Percentiles rank a stretch among this genome's conserved stretches.
These are phyloP conservation scores for Aspergillus caelatus DNA, from an alignment of 2,329 filamentous ascomycete genomes.

Conservation along the genomic window DNA sequence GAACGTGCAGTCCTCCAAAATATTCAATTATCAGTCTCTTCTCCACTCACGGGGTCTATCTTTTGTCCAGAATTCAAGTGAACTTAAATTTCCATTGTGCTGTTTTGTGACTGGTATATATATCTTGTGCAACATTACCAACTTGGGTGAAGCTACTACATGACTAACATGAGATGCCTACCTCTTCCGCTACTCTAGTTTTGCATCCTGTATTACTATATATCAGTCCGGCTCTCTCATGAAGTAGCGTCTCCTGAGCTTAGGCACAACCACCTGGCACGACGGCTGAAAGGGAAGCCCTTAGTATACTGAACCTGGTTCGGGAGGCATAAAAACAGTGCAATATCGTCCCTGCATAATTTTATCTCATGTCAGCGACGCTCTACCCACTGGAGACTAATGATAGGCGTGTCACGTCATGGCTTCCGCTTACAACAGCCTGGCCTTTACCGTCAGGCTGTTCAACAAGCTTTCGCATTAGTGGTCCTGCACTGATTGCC, in stretches of 20 bases:
- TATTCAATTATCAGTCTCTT: fast-evolving
- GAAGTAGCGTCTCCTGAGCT: neutral
- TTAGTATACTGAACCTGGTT: too few relatives aligned
- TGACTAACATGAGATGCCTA: neutral
- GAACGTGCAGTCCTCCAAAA: neutral
- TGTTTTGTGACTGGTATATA: neutral
- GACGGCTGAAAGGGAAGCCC: neutral
- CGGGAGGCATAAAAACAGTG: neutral
- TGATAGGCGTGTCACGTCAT: neutral
- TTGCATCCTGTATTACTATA: neutral
- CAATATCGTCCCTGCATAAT: fast-evolving
- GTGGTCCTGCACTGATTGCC: neutral
- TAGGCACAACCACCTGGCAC: neutral
- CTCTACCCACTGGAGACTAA: neutral
- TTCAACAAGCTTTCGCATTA: neutral
- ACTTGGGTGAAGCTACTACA: neutral
- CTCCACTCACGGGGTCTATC: neutral
- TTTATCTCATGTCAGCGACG: neutral
- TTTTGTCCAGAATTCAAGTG: neutral
- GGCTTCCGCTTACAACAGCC: neutral
- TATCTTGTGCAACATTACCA: neutral
- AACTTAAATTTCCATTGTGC: neutral
- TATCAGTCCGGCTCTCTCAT: neutral
- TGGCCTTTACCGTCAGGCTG: neutral
- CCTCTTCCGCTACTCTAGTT: too few relatives aligned